phyloP scores from a whole-genome alignment of 208 protist species.

The Wallacemonas sp. region DNA sequence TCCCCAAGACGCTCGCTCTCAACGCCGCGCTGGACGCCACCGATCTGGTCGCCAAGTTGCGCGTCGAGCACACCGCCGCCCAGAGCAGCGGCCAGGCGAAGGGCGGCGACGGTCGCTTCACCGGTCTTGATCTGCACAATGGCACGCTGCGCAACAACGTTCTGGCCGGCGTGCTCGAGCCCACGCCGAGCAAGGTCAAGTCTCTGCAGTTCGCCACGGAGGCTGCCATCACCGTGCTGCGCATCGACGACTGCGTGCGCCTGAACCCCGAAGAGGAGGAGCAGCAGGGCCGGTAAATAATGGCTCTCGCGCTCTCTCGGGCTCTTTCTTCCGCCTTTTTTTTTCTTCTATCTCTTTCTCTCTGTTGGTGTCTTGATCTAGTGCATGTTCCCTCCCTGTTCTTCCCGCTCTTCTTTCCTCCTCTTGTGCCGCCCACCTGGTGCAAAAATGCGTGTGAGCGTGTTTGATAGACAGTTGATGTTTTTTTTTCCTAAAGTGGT shows the following conservation, averaged over 20 bases:
- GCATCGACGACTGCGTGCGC: conserved; percentile 99
- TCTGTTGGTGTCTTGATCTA: too few relatives aligned
- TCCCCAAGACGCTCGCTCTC: conserved; percentile 98
- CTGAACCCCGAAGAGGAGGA: conserved; percentile 92
- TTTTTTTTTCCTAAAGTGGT: too few relatives aligned
- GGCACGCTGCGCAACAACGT: conserved; percentile 97
- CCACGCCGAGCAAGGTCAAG: conserved; percentile 99
- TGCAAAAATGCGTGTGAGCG: too few relatives aligned
- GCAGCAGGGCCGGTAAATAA: conserved; percentile 25
- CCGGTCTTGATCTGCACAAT: conserved; percentile 96
- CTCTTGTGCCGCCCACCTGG: too few relatives aligned
- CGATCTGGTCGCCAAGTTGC: conserved; percentile 98
- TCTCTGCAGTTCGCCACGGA: conserved; percentile 99
- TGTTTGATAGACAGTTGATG: too few relatives aligned
- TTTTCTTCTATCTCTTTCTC: conserved; percentile 8
- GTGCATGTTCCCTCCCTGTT: too few relatives aligned
- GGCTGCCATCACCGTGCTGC: conserved; percentile 99
- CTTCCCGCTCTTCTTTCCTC: too few relatives aligned
- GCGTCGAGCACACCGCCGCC: conserved; percentile 94
- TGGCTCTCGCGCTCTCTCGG: background rate
- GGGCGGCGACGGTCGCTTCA: conserved; percentile 52
- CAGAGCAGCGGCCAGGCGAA: conserved; percentile 70
- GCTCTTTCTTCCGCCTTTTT: conserved; percentile 4
- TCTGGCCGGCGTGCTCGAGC: conserved; percentile 98
- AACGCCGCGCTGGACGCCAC: conserved; percentile 99